phyloP scores from a whole-genome alignment of 2,329 filamentous ascomycete genomes.

The Venturia aucupariae region DNA sequence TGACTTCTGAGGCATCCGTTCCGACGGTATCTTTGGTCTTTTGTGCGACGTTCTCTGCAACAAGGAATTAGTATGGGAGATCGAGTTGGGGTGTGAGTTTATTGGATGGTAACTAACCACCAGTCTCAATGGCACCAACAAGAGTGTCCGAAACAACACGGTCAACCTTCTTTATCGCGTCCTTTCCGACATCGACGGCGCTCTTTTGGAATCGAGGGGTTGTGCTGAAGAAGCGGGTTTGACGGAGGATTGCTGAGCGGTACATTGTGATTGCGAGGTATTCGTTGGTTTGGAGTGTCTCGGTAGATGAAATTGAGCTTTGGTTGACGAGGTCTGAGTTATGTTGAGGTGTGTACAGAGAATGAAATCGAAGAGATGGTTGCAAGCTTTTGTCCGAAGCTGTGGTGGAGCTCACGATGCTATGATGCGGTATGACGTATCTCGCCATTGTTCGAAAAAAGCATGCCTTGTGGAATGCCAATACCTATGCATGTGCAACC shows the following conservation, averaged over 20 bases:
- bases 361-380: neutral
- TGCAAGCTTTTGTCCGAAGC: neutral
- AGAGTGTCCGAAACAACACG: slow-evolving; percentile 44
- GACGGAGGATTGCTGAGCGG: slow-evolving; percentile 35
- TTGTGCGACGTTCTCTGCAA: slow-evolving; percentile 5
- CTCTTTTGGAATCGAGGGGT: slow-evolving; percentile 41
- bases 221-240: slow-evolving; percentile 46
- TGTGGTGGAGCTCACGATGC: neutral
- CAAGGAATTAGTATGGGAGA: neutral
- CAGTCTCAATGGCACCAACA: slow-evolving; percentile 54
- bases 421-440: slow-evolving; percentile 3
- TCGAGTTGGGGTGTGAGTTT: neutral
- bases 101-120: slow-evolving; percentile 38
- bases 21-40: slow-evolving; percentile 5
- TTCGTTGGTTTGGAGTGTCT: neutral
- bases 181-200: slow-evolving; percentile 47
- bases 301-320: slow-evolving; percentile 9
- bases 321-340: neutral
- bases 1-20: slow-evolving; percentile 25
- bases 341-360: neutral
- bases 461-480: too few relatives aligned
- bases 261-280: slow-evolving; percentile 31
- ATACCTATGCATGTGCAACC: too few relatives aligned
- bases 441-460: too few relatives aligned
- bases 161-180: slow-evolving; percentile 50